Percentiles rank a stretch among this genome's conserved stretches.
phyloP scores from a whole-genome alignment of 176 grass and related monocot species.

The Bromus sterilis region DNA sequence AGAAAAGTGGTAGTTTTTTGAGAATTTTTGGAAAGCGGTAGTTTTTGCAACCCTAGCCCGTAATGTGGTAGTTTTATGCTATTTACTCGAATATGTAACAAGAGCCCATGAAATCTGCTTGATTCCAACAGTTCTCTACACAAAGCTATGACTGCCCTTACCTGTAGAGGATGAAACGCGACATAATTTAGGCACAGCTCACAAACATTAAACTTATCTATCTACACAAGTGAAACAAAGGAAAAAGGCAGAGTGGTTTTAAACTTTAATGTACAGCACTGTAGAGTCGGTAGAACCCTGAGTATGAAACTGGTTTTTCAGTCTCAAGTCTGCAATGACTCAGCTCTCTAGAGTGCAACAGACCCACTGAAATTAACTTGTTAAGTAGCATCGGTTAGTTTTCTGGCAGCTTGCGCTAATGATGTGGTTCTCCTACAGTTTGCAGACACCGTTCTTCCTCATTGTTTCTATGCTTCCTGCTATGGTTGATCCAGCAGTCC shows the following conservation, averaged over 20 bases:
- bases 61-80: too few species aligned
- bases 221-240: not conserved
- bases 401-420: constrained; percentile 2
- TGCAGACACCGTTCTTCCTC: constrained; percentile 70
- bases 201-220: not conserved
- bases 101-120: not conserved
- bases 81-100: not conserved
- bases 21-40: too few species aligned
- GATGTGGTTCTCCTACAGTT: constrained; percentile 26
- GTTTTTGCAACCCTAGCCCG: too few species aligned
- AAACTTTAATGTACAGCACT: not conserved
- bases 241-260: not conserved
- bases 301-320: not conserved
- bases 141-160: not conserved
- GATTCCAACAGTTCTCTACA: not conserved
- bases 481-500: constrained; percentile 92
- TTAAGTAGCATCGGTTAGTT: not conserved
- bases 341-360: not conserved
- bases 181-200: not conserved
- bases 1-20: too few species aligned
- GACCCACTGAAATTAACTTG: not conserved
- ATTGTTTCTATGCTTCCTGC: constrained; percentile 73
- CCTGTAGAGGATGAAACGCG: not conserved
- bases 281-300: not conserved
- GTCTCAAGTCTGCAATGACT: not conserved